Evolutionary conservation across 2,329 filamentous ascomycete species (phyloP).

Genomic region (Neoascochyta sp.): DNA sequence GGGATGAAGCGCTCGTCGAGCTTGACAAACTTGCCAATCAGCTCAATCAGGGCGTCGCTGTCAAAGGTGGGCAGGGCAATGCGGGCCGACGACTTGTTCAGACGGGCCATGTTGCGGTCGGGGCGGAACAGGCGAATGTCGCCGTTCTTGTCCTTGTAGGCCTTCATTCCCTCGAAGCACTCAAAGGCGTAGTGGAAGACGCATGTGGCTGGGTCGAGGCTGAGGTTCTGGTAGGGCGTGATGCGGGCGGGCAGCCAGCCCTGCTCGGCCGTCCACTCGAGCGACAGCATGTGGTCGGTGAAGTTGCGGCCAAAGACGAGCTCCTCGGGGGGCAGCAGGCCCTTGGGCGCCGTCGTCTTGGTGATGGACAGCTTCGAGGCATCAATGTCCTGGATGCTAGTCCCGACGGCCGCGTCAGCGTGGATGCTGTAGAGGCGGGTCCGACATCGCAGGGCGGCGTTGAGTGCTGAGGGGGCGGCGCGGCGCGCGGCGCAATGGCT

Average conservation of each 20-base stretch:
- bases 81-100: slow-evolving; percentile 86
- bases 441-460: slow-evolving; percentile 45
- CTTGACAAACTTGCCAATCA: slow-evolving; percentile 76
- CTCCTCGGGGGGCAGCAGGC: slow-evolving; percentile 68
- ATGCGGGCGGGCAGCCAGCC: slow-evolving; percentile 85
- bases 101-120: slow-evolving; percentile 89
- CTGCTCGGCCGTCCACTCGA: slow-evolving; percentile 83
- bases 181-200: slow-evolving; percentile 99
- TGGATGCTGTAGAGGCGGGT: slow-evolving; percentile 49
- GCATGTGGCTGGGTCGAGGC: slow-evolving; percentile 90
- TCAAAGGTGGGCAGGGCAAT: slow-evolving; percentile 91
- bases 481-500: slow-evolving; percentile 26
- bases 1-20: slow-evolving; percentile 90
- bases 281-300: slow-evolving; percentile 97
- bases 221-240: slow-evolving; percentile 93
- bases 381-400: slow-evolving; percentile 67
- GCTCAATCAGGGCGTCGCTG: slow-evolving; percentile 66
- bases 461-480: slow-evolving; percentile 34
- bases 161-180: slow-evolving; percentile 99
- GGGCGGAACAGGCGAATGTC: slow-evolving; percentile 85
- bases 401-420: slow-evolving; percentile 45
- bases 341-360: slow-evolving; percentile 71
- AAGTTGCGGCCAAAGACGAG: slow-evolving; percentile 89
- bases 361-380: slow-evolving; percentile 70
- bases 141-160: slow-evolving; percentile 83